Evolutionary conservation across 2,329 filamentous ascomycete genomes (phyloP), one percentile per base, ranked within the genome.

Genomic region (Trichoderma brevicompactum): DNA sequence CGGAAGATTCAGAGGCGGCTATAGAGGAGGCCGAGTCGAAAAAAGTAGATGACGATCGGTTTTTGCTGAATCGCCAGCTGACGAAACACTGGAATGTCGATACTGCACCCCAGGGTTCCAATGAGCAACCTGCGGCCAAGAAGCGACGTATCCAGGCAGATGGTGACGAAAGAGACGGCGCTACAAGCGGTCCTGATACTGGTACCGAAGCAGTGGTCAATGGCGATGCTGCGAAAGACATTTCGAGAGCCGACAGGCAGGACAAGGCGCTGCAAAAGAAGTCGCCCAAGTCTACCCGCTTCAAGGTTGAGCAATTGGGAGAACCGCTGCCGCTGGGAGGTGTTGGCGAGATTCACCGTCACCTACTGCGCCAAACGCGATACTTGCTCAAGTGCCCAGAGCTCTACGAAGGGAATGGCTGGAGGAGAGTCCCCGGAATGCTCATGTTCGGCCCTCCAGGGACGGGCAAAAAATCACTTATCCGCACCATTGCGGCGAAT

Each of bases 381-480:
- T 52, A 36, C 5, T 15, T 70, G 0, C 58, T 78, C 13, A 71
- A 70, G 59, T 56, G 56, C 12, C 69, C 72, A 2, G 69, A 72
- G 7, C 19, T 69, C 8, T 72, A 70, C 49, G 64, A 66, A 8
- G 19, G 50, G 12, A 65, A 65, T 4, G 46, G 55, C 6, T 70
- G 68, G 63, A 65, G 69, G n/a, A 68, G 62, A 17, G 61, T 66
- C 0, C 65, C 72, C 0, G 91, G 91, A 56, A 87, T 95, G 15
- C 77, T 95, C 2, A 78, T 96, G 1, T 90, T 94, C 70, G 92
- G 92, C 0, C 92, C 92, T 0, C 87, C 90, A 1, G 92, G 92
- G 17, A 92, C 90, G 68, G 92, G 92, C 68, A 95, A 96, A 75
- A 92, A 88, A 0, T 88, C 92, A 74, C 85, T 94, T 53, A 87